Evolutionary conservation across 192 early-diverging fungal genomes (phyloP), one percentile per base, ranked within the genome.

Genomic region (Linderina pennispora): DNA sequence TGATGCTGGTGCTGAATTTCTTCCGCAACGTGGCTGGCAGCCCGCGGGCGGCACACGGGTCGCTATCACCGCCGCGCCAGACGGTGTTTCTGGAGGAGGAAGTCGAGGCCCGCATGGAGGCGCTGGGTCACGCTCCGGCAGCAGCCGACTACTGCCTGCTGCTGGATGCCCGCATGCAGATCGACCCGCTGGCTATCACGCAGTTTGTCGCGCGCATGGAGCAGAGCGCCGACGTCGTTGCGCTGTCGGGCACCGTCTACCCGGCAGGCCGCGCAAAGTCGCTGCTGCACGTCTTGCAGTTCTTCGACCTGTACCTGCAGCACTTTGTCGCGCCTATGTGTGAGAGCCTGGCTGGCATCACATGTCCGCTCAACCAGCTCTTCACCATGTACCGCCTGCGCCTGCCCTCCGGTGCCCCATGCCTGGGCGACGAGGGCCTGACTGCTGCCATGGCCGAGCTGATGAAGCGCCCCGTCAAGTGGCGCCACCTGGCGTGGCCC

Each of bases 131-230:
- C 23, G 40, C 61, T 26, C 62, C 57, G 4, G 19, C 48, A 10
- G 25, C 22, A 8, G 31, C 61, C 25, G 48, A 58, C 26, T 53
- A 61, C 25, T 61, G 53, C 35, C 38, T 65, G 52, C 45, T 72
- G 40, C 39, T 65, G 16, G 68, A 52, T n/a, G 53, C 45, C 20
- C n/a, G 57, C 26, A 48, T 65, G 23, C 62, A 65, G 37, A 39
- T 72, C 18, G 68, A 72, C 22, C 61, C 61, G 25, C 41, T 61
- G 43, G 68, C 68, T 9, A 53, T 72, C 19, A 59, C 61, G 2
- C 61, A 65, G 56, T 62, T 72, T 58, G 62, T 72, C 13, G 61
- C 68, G 3, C 55, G 62, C 36, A 72, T 72, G 68, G 42, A 60
- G 20, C 38, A 40, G 23, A 52, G 56, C 24, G 36, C 48, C 35